Evolutionary conservation across 1,139 yeast species (phyloP), one percentile per base, ranked within the genome.

Genomic region (Kodamaea sp.): DNA sequence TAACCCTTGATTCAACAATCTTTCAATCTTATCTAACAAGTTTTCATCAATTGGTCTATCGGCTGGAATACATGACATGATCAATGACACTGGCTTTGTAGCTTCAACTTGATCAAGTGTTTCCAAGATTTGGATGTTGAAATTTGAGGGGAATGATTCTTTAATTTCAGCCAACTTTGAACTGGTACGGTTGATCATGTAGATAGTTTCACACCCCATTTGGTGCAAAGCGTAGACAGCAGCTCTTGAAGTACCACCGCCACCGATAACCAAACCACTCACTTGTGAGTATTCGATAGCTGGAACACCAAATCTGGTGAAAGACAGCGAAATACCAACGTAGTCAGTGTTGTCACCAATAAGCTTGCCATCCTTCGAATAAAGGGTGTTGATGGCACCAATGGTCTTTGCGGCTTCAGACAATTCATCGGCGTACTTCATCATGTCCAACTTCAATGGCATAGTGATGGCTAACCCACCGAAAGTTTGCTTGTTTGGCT

Each of bases 221-320:
- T 78, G 60, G 54, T 81, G 78, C 52, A 92, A 73, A 1, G 98
- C 97, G 60, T 77, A 90, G 22, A 87, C 79, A 1, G 97, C 98
- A 31, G 98, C 97, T 55, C 97, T 78, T 0, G 96, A 83, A 28
- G 99, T 90, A 35, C 99, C 99, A 32, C 99, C 99, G 24, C 96
- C 96, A 36, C 99, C 99, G 49, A 92, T 70, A 38, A 92, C 84
- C 45, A 92, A 68, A 31, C 89, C 94, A 41, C 73, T 69, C 12
- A 70, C 61, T 6, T 58, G 49, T 10, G 57, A 45, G 36, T 58
- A 51, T 11, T 56, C 58, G 40, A 65, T 48, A 32, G 65, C 63
- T 27, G 85, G 78, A 27, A 81, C 81, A 8, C 92, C 92, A 42
- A 73, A 71, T 43, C 73, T 63, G 31, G 66, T 57, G 52, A 88